Evolutionary conservation across 2,329 filamentous ascomycete genomes (phyloP).

Genomic region (Aspergillus melleus): DNA sequence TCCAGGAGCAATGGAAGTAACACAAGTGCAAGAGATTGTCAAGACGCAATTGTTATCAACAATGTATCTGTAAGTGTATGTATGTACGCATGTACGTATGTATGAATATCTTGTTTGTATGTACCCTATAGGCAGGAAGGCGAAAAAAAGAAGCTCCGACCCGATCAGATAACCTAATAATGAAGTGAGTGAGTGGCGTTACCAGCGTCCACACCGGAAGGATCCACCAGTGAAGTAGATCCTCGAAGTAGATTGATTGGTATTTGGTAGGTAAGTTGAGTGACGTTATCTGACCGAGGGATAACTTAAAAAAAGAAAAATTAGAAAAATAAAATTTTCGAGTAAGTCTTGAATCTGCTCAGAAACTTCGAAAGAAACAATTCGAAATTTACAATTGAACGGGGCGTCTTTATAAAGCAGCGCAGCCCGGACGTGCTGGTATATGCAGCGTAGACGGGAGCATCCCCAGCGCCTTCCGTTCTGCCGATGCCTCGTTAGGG

Average conservation of each 20-base stretch:
- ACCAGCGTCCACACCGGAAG: background rate
- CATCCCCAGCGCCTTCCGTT: slow-evolving; percentile 28
- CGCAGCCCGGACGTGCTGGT: slow-evolving; percentile 34
- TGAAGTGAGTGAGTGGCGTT: background rate
- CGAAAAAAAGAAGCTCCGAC: too few species aligned
- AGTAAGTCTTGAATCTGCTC: too few species aligned
- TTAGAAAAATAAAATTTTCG: too few species aligned
- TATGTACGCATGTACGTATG: too few species aligned
- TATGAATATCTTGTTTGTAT: too few species aligned
- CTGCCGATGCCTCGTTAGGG: slow-evolving; percentile 13
- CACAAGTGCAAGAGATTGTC: too few species aligned
- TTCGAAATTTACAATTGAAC: too few species aligned
- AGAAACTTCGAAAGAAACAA: too few species aligned
- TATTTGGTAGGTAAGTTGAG: too few species aligned
- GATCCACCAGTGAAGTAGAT: background rate
- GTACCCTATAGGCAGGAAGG: too few species aligned
- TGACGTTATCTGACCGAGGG: too few species aligned
- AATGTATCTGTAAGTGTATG: background rate
- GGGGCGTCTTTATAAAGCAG: slow-evolving; percentile 12
- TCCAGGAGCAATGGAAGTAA: background rate
- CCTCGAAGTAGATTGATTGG: background rate
- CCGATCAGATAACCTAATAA: background rate
- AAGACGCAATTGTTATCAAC: background rate
- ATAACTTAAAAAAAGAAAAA: too few species aligned
- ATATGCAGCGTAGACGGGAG: slow-evolving; percentile 46